Base-by-base conservation (phyloP, 1,284 basidiomycete species). In the Earliella scabrosa region DNA sequence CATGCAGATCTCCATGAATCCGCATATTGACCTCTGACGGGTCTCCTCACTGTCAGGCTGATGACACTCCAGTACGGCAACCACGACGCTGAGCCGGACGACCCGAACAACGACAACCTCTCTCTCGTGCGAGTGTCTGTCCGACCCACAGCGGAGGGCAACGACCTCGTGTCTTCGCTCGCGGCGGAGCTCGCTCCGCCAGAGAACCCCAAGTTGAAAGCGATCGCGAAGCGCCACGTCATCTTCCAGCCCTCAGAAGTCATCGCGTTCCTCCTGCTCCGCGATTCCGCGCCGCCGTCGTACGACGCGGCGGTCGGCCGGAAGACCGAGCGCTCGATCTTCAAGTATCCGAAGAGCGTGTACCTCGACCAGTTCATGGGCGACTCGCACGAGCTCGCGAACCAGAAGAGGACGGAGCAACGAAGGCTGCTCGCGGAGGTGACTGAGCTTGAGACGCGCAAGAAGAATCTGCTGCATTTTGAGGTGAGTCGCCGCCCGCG, bases 291-390 rank as follows among this genome's bases (percentile, higher is more conserved):
- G 26, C 66, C 66, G 4, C 70, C 71, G 5, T 56, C 68, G 27
- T 69, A 70, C 49, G 61, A 63, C 38, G 16, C 55, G 18, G 45
- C 48, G 50, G 8, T 44, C 10, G 57, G 72, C 2, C 56, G 67
- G 9, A 75, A 69, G 52, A 47, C 58, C 4, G 74, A 78, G 16
- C 70, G 73, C 8, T 78, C 82, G 53, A 74, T 75, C 2, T 86
- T 91, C 62, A 70, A 68, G 21, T 92, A 82, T 60, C 88, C 90
- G 2, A 81, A 79, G 59, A 73, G 75, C 31, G 74, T 92, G 39
- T 90, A 82, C 65, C 73, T 92, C 48, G 90, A 92, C 66, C 82
- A 83, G 55, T 92, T 90, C 64, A 64, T 91, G 59, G 75, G 76
- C 48, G 77, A 80, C 49, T 90, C 88, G 50, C 63, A 82, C 2